These are phyloP conservation scores for Psidium guajava DNA, from an alignment of 345 rosid genomes.

Conservation along the genomic window DNA sequence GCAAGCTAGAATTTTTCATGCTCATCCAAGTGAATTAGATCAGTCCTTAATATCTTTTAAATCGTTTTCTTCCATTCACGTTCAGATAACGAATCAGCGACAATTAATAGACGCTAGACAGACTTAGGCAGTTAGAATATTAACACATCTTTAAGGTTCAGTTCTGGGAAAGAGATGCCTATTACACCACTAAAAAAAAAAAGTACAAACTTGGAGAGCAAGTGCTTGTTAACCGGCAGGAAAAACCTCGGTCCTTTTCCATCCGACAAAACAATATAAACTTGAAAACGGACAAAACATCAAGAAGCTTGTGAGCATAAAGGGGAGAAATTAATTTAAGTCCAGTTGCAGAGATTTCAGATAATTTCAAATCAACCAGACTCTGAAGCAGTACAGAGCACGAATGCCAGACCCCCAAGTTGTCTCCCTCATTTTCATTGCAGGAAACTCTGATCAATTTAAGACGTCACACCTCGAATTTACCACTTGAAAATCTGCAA, in stretches of 20 bases:
- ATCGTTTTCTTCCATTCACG: not conserved
- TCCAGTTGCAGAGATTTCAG: not conserved
- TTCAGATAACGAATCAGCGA: not conserved
- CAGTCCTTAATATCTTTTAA: not conserved
- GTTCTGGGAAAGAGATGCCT: not conserved
- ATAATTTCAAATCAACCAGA: not conserved
- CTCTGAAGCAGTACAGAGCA: not conserved
- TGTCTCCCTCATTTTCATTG: not conserved
- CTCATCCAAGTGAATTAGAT: not conserved
- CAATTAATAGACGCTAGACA: not conserved
- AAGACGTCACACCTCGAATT: not conserved
- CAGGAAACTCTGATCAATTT: conserved; percentile 12
- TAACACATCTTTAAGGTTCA: not conserved
- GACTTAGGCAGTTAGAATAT: not conserved
- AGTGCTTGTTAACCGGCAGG: not conserved
- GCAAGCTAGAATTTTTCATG: conserved; percentile 1
- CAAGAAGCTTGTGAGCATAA: not conserved
- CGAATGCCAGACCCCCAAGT: conserved; percentile 3
- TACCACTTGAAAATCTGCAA: not conserved
- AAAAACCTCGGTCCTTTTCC: not conserved
- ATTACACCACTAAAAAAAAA: not conserved
- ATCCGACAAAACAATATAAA: not conserved
- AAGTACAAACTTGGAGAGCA: not conserved
- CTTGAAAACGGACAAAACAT: not conserved
- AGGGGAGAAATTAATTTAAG: not conserved